Conservation (phyloP, 1,284 basidiomycete species). For the Mycena sp. region DNA sequence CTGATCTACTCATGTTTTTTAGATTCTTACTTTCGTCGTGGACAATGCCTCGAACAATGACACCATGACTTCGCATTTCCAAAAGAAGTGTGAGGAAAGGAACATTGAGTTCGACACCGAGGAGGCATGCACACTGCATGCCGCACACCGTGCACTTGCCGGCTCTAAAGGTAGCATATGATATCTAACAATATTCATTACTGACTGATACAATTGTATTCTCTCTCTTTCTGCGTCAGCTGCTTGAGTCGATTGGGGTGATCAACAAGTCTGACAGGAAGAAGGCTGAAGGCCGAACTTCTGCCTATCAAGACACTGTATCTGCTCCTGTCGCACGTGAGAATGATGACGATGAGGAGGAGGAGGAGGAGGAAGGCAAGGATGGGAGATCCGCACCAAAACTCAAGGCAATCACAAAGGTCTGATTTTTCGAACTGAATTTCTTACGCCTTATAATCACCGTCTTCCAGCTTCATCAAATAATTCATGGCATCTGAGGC, state of each 20-base stretch:
- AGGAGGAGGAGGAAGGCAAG: neutral
- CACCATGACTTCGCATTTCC: slow-evolving; percentile 28
- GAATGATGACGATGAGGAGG: slow-evolving; percentile 25
- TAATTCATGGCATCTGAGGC: slow-evolving; percentile 30
- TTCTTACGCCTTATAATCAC: neutral
- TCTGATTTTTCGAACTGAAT: neutral
- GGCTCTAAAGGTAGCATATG: slow-evolving; percentile 37
- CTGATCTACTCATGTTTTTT: too few species aligned
- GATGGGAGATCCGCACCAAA: neutral
- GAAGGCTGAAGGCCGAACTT: slow-evolving; percentile 12
- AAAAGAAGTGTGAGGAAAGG: too few species aligned
- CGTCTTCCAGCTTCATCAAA: too few species aligned
- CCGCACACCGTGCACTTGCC: slow-evolving; percentile 41
- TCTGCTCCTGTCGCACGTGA: slow-evolving; percentile 15
- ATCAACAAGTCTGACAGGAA: slow-evolving; percentile 12
- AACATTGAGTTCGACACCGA: slow-evolving; percentile 25
- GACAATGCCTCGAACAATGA: slow-evolving; percentile 42
- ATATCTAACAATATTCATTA: neutral
- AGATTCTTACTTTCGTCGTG: too few species aligned
- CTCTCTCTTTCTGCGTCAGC: slow-evolving; percentile 21
- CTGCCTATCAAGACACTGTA: slow-evolving; percentile 25
- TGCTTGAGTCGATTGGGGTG: slow-evolving; percentile 39
- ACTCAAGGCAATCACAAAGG: neutral
- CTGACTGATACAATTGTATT: neutral
- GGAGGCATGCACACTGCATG: slow-evolving; percentile 33